Conservation (phyloP, 257 asterid species). For the Solanum ossicruentum region DNA sequence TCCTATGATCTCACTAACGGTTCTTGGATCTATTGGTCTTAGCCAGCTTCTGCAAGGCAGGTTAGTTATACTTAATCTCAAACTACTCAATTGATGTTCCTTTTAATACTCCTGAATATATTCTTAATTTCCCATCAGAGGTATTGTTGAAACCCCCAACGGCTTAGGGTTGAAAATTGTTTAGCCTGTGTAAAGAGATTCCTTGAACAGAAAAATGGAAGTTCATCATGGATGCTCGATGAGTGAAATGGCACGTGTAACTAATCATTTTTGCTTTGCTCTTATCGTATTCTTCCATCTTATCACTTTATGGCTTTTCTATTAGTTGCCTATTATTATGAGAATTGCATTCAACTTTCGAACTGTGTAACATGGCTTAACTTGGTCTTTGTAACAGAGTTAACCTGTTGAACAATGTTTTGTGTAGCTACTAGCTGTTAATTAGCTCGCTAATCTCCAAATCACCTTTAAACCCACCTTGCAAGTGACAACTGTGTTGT, state of each 20-base stretch:
- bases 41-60: slow-evolving; percentile 94
- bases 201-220: neutral
- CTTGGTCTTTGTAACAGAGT: neutral
- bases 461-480: neutral
- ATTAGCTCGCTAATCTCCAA: neutral
- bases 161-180: neutral
- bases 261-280: no score
- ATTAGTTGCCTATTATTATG: neutral
- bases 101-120: neutral
- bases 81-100: neutral
- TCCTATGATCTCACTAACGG: slow-evolving; percentile 89
- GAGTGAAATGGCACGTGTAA: no score
- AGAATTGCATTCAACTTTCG: neutral
- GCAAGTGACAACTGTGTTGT: neutral
- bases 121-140: neutral
- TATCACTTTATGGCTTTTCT: neutral
- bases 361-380: neutral
- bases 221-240: no score
- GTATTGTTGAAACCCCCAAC: neutral
- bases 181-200: neutral
- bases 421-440: neutral
- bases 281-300: neutral
- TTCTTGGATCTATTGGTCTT: slow-evolving; percentile 83
- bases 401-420: neutral
- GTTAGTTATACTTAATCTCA: slow-evolving; percentile 25